These are phyloP conservation scores for Cyclotella choctawhatcheeana DNA, from an alignment of 108 stramenopile species.

Conservation along the genomic window DNA sequence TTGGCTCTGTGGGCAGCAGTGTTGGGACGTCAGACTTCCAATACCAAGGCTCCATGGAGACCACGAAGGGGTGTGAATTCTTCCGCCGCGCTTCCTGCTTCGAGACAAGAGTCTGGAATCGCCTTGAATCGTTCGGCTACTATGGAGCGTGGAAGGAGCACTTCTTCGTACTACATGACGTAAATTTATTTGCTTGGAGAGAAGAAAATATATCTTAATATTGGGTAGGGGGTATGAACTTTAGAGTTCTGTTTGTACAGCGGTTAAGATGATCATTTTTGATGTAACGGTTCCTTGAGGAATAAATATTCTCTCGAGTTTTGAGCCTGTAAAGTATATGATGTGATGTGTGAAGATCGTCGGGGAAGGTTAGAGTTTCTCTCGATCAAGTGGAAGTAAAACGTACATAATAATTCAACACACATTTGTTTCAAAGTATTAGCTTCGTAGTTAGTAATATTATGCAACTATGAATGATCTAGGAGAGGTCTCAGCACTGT, in stretches of 20 bases:
- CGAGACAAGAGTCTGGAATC: constrained; percentile 8
- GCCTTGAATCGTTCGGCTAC: constrained; percentile 18
- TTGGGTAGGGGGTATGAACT: too few species aligned
- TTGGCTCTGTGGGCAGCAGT: constrained; percentile 25
- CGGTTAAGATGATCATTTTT: neutral
- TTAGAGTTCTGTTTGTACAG: too few species aligned
- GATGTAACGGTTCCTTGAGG: neutral
- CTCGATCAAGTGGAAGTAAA: too few species aligned
- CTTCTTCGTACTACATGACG: constrained; percentile 38
- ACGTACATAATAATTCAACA: neutral
- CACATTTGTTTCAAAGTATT: too few species aligned
- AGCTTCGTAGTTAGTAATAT: too few species aligned
- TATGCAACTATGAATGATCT: too few species aligned
- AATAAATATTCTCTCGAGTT: neutral
- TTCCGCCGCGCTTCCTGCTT: neutral
- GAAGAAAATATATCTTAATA: too few species aligned
- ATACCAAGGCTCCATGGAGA: constrained; percentile 38
- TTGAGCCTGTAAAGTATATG: constrained; percentile 5
- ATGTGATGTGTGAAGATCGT: neutral
- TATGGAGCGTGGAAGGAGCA: constrained; percentile 24
- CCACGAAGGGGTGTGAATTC: constrained; percentile 21
- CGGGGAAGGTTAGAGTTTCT: neutral
- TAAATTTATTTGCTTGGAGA: constrained; percentile 4
- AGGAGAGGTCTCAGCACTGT: too few species aligned
- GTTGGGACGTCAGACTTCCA: constrained; percentile 19